Conservation (phyloP, 202 grass and related monocot species). For the Dendrocalamus latiflorus region DNA sequence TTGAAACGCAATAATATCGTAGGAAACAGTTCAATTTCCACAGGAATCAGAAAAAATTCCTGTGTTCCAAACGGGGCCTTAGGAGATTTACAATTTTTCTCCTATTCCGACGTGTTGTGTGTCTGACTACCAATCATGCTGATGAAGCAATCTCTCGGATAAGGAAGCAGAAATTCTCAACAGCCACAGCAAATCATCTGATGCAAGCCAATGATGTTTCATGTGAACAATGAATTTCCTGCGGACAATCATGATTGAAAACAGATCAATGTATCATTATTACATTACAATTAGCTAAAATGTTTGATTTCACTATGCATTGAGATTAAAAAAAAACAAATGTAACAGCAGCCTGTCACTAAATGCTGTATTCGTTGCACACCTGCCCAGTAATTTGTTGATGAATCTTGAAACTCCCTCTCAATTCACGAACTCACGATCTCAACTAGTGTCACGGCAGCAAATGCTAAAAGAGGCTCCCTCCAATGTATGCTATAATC, state of each 20-base stretch:
- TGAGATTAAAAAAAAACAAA: not conserved
- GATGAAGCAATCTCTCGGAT: not conserved
- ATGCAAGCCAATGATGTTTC: not conserved
- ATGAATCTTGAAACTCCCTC: constrained; percentile 17
- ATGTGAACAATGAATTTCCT: not conserved
- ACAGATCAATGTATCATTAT: not conserved
- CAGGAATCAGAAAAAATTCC: no score
- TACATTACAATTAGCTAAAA: not conserved
- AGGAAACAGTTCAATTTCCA: no score
- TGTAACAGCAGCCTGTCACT: not conserved
- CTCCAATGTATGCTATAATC: constrained; percentile 94
- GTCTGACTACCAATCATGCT: not conserved
- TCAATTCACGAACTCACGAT: constrained; percentile 74
- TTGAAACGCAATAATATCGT: no score
- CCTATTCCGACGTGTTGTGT: not conserved
- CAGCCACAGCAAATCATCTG: constrained; percentile 4
- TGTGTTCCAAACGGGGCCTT: no score
- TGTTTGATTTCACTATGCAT: not conserved
- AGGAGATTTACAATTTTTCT: not conserved
- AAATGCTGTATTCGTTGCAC: not conserved
- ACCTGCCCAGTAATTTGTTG: constrained; percentile 14
- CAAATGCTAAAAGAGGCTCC: constrained; percentile 89
- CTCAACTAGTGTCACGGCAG: constrained; percentile 74
- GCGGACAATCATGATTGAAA: not conserved
- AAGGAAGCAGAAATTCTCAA: constrained; percentile 20